Conservation (phyloP, 208 protist genomes). For the Leishmania turanica region DNA sequence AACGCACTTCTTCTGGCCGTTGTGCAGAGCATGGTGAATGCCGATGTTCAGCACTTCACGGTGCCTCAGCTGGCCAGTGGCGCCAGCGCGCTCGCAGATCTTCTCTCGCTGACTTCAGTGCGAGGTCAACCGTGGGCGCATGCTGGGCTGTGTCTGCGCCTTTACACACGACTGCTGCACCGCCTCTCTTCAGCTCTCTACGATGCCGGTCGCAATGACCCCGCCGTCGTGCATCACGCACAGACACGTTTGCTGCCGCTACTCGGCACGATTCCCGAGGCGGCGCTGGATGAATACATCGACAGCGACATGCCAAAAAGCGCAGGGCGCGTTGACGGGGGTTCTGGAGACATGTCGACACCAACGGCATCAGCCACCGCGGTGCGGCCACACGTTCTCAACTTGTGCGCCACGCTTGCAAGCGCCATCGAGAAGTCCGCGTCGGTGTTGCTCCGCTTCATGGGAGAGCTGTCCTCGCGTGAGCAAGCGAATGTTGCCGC, state of each 20-base stretch:
- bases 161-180: slow-evolving; percentile 10
- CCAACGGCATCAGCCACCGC: background rate
- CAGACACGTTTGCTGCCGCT: slow-evolving; percentile 23
- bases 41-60: slow-evolving; percentile 8
- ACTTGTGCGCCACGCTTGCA: slow-evolving; percentile 9
- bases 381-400: background rate
- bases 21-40: slow-evolving; percentile 17
- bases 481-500: slow-evolving; percentile 43
- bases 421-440: slow-evolving; percentile 15
- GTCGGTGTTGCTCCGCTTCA: slow-evolving; percentile 40
- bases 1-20: slow-evolving; percentile 36
- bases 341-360: background rate
- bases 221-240: slow-evolving; percentile 2
- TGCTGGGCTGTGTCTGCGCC: slow-evolving; percentile 20
- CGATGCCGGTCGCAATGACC: slow-evolving; percentile 10
- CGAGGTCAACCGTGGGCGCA: slow-evolving; percentile 13
- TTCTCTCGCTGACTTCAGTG: background rate
- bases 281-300: slow-evolving; percentile 22
- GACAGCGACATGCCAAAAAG: background rate
- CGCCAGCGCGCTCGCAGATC: slow-evolving; percentile 18
- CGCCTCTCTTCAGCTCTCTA: slow-evolving; percentile 20
- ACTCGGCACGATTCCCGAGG: slow-evolving; percentile 29
- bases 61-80: slow-evolving; percentile 44
- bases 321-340: background rate
- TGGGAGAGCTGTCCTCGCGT: slow-evolving; percentile 28